A percentile compares a stretch with the other conserved stretches of the same genome.
phyloP scores from a whole-genome alignment of 441 rosid species.

The Macaranga tanarius region DNA sequence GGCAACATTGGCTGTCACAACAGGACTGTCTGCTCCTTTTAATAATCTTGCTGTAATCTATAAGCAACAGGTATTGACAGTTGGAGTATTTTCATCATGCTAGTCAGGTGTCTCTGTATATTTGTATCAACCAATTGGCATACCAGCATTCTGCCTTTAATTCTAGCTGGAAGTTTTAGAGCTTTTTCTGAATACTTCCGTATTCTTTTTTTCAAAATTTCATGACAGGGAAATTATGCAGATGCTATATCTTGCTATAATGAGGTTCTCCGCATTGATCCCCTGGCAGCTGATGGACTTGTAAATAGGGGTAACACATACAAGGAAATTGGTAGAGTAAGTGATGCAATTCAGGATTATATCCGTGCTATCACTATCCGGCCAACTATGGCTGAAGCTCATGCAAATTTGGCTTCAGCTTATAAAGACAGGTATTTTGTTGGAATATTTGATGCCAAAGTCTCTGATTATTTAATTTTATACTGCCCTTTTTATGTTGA shows the following conservation, averaged over 20 bases:
- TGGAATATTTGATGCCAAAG: not conserved
- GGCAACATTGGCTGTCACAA: conserved; percentile 88
- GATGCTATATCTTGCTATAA: conserved; percentile 99
- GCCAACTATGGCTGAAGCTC: conserved; percentile 99
- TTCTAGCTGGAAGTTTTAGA: not conserved
- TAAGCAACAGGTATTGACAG: conserved; percentile 79
- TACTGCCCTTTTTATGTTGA: not conserved
- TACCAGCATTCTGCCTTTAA: not conserved
- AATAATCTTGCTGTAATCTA: conserved; percentile 95
- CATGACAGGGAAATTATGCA: conserved; percentile 76
- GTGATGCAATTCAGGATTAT: conserved; percentile 96
- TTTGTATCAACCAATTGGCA: not conserved
- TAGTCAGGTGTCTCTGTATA: not conserved
- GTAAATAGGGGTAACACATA: conserved; percentile 97
- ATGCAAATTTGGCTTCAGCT: conserved; percentile 98
- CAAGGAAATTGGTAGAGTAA: conserved; percentile 95
- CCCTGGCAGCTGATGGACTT: conserved; percentile 97
- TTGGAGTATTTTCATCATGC: not conserved
- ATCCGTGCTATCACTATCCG: conserved; percentile 73
- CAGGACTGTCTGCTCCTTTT: conserved; percentile 97
- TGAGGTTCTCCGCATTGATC: conserved; percentile 97
- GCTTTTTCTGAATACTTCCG: not conserved
- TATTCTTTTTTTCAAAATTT: conserved; percentile 4
- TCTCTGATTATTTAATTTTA: not conserved
- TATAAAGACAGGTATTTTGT: conserved; percentile 88